Evolutionary conservation across 768 basidiomycete species (phyloP).

Genomic region (Pisolithus orientalis): DNA sequence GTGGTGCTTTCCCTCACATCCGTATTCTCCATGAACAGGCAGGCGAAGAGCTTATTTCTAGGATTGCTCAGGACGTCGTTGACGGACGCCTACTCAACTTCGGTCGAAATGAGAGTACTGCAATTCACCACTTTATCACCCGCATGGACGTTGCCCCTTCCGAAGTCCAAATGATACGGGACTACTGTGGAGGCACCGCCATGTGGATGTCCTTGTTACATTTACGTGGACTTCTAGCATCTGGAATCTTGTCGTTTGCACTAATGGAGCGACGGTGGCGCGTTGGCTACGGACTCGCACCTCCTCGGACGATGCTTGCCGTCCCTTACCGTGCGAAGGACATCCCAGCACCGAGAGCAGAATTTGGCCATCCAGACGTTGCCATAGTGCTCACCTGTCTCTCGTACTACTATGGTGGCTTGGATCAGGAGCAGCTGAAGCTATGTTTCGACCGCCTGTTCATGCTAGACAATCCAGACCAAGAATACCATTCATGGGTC

Average conservation of each 20-base stretch:
- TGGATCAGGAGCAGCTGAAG: conserved; percentile 22
- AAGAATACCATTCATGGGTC: conserved; percentile 30
- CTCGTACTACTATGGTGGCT: conserved; percentile 32
- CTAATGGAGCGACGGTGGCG: conserved; percentile 32
- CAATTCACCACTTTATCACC: conserved; percentile 20
- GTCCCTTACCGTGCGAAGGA: conserved; percentile 37
- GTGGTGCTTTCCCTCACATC: conserved; percentile 15
- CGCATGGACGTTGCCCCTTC: neutral
- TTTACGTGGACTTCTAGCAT: conserved; percentile 30
- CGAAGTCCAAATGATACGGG: conserved; percentile 6
- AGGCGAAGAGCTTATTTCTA: conserved; percentile 9
- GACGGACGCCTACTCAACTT: conserved; percentile 13
- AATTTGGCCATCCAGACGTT: conserved; percentile 35
- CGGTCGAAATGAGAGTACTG: conserved; percentile 2
- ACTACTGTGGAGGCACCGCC: neutral
- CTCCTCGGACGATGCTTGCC: conserved; percentile 27
- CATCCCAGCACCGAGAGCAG: conserved; percentile 30
- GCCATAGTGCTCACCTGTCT: conserved; percentile 31
- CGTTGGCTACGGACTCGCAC: conserved; percentile 34
- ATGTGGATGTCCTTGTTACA: conserved; percentile 23
- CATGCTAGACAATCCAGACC: conserved; percentile 25
- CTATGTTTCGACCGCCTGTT: conserved; percentile 23
- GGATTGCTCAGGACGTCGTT: conserved; percentile 12
- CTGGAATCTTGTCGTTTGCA: conserved; percentile 25
- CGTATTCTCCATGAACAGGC: conserved; percentile 15